Evolutionary conservation across 2,329 filamentous ascomycete species (phyloP).

Genomic region (Chaetomium sp.): DNA sequence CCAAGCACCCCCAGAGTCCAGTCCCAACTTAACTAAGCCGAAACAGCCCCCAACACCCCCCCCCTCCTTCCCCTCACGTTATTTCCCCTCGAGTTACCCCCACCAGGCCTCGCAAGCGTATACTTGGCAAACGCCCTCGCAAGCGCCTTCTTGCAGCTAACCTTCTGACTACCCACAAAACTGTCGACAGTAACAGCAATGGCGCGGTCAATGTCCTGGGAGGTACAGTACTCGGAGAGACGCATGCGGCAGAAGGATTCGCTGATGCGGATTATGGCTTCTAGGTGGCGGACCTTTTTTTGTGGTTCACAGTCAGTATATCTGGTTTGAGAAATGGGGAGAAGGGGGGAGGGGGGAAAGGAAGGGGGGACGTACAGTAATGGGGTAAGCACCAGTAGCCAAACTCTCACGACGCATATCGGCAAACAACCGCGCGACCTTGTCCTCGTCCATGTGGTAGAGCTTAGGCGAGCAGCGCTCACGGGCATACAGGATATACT

Average conservation of each 20-base stretch:
- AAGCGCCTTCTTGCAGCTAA: conserved; percentile 94
- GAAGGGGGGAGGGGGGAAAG: neutral
- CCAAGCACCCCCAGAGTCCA: too few relatives aligned
- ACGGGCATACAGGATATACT: conserved; percentile 93
- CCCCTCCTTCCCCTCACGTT: too few relatives aligned
- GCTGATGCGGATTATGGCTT: conserved; percentile 93
- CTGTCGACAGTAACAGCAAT: conserved; percentile 96
- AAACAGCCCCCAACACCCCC: conserved; percentile 1
- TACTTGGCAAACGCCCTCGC: conserved; percentile 96
- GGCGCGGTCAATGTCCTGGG: conserved; percentile 88
- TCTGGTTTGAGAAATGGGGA: too few relatives aligned
- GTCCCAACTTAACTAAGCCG: too few relatives aligned
- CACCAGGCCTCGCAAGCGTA: conserved; percentile 49
- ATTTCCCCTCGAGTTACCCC: neutral
- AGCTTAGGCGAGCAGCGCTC: conserved; percentile 87
- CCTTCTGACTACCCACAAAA: conserved; percentile 93
- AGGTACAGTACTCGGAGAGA: conserved; percentile 87
- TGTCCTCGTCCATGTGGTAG: conserved; percentile 97
- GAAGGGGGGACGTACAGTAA: conserved; percentile 65
- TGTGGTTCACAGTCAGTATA: neutral
- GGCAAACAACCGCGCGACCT: conserved; percentile 85
- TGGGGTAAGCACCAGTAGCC: conserved; percentile 93
- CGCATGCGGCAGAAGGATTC: conserved; percentile 98
- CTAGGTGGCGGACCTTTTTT: conserved; percentile 80
- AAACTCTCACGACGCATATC: conserved; percentile 93